phyloP scores from a whole-genome alignment of 1,284 basidiomycete genomes.

The Cryptococcus sp. region DNA sequence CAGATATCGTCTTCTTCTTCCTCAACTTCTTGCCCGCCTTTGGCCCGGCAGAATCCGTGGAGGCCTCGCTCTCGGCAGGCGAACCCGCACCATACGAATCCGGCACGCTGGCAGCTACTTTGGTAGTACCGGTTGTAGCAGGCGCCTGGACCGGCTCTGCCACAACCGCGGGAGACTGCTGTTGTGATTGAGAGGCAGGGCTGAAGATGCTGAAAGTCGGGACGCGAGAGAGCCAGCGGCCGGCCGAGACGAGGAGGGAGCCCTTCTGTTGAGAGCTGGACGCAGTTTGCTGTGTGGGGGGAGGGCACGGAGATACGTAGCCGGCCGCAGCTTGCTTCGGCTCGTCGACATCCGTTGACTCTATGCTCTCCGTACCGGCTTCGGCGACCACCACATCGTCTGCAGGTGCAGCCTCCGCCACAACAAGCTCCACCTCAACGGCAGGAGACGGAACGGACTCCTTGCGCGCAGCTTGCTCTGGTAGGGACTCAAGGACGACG shows the following conservation, averaged over 20 bases:
- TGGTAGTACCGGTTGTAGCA: no score
- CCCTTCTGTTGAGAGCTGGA: background rate
- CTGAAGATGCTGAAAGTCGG: conserved; percentile 22
- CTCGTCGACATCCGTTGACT: background rate
- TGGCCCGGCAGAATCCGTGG: background rate
- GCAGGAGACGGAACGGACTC: no score
- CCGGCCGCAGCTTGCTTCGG: background rate
- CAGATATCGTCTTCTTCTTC: background rate
- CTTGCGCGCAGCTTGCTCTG: no score
- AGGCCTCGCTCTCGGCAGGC: background rate
- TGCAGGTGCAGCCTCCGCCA: background rate
- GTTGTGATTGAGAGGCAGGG: conserved; percentile 4
- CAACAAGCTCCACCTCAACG: background rate
- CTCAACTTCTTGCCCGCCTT: background rate
- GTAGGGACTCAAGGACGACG: no score
- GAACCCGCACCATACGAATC: background rate
- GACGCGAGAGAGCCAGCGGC: conserved; percentile 26
- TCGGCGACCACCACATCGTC: background rate
- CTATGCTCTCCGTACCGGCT: background rate
- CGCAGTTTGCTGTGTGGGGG: background rate
- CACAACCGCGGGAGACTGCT: background rate
- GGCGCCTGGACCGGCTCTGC: background rate
- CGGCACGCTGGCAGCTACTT: background rate
- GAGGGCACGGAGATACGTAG: background rate
- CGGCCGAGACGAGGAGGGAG: conserved; percentile 27